Percentiles rank a stretch among this genome's conserved stretches.
phyloP scores from a whole-genome alignment of 257 asterid genomes.

The Solanum clarkiae region DNA sequence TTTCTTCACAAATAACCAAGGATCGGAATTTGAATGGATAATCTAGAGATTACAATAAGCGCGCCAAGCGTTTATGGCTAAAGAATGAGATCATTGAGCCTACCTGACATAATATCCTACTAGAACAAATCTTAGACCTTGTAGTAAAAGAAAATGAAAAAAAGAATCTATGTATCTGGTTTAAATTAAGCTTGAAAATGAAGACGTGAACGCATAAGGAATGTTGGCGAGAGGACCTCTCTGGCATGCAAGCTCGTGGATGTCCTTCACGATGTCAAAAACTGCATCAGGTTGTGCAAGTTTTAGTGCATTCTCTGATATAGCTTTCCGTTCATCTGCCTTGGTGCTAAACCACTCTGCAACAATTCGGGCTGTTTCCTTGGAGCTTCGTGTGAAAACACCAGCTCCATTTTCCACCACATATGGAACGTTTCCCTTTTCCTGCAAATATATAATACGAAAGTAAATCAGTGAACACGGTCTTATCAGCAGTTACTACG shows the following conservation, averaged over 20 bases:
- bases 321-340: slow-evolving; percentile 44
- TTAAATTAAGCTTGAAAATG: slow-evolving; percentile 61
- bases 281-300: slow-evolving; percentile 90
- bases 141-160: neutral
- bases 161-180: neutral
- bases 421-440: slow-evolving; percentile 87
- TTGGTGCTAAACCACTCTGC: slow-evolving; percentile 89
- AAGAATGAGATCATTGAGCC: slow-evolving; percentile 24
- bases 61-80: neutral
- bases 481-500: neutral
- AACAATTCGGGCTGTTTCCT: slow-evolving; percentile 62
- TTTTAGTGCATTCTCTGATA: slow-evolving; percentile 69
- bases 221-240: slow-evolving; percentile 60
- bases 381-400: slow-evolving; percentile 65
- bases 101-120: slow-evolving; percentile 24
- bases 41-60: neutral
- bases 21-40: neutral
- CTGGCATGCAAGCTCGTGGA: slow-evolving; percentile 79
- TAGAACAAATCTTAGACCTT: slow-evolving; percentile 2
- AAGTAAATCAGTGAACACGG: neutral
- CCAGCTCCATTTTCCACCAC: slow-evolving; percentile 95
- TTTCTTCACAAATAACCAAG: neutral
- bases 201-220: slow-evolving; percentile 73
- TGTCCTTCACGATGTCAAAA: slow-evolving; percentile 87
- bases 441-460: slow-evolving; percentile 26